Conservation (phyloP, 2,329 filamentous ascomycete species). For the Fusarium compactum region DNA sequence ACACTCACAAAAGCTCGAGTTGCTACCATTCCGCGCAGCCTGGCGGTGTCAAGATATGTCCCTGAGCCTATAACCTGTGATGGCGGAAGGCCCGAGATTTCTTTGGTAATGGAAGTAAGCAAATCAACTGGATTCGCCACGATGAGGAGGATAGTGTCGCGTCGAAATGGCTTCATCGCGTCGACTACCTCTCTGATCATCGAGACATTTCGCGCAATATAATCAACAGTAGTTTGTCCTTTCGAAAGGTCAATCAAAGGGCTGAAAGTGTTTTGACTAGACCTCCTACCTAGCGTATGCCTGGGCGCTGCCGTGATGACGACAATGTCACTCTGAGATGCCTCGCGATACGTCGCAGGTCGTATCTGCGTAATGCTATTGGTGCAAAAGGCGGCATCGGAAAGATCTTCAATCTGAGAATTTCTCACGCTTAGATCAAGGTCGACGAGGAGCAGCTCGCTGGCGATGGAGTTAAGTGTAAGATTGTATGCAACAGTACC, state of each 20-base stretch:
- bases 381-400: constrained; percentile 61
- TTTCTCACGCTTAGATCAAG: constrained; percentile 59
- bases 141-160: constrained; percentile 62
- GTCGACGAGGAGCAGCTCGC: constrained; percentile 66
- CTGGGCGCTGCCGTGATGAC: constrained; percentile 68
- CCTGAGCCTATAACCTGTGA: constrained; percentile 65
- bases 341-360: constrained; percentile 60
- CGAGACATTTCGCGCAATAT: constrained; percentile 58
- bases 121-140: constrained; percentile 69
- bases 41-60: constrained; percentile 64
- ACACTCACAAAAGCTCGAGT: constrained; percentile 35
- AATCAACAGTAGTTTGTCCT: constrained; percentile 39
- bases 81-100: constrained; percentile 60
- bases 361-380: constrained; percentile 58
- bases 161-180: constrained; percentile 61
- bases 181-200: constrained; percentile 62
- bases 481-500: constrained; percentile 64
- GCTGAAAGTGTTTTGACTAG: no score
- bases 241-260: no score
- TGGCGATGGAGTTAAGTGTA: constrained; percentile 61
- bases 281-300: constrained; percentile 49
- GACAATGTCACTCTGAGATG: constrained; percentile 65
- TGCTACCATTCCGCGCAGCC: constrained; percentile 60
- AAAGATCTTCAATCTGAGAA: constrained; percentile 64
- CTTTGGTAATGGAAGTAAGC: constrained; percentile 62